phyloP scores from a whole-genome alignment of 495 filamentous ascomycete species.

The Evansstolkia leycettana region DNA sequence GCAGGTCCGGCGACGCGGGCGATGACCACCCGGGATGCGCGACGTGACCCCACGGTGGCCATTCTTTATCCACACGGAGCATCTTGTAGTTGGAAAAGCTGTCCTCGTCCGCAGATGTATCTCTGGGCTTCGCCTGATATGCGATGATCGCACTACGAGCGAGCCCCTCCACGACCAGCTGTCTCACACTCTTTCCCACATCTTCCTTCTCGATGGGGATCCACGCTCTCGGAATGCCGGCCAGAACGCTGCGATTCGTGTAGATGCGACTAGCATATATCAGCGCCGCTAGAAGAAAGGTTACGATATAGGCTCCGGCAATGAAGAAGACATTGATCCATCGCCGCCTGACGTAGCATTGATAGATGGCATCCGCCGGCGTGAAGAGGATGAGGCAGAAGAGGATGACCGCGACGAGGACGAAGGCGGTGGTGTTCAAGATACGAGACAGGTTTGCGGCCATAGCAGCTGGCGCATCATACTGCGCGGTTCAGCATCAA shows the following conservation, averaged over 20 bases:
- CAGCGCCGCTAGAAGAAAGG: conserved; percentile 55
- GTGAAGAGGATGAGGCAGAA: conserved; percentile 65
- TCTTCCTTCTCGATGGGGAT: conserved; percentile 69
- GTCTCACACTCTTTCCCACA: conserved; percentile 55
- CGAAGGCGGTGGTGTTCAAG: conserved; percentile 72
- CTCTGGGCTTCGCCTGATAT: conserved; percentile 61
- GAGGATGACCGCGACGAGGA: conserved; percentile 60
- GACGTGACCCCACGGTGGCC: conserved; percentile 65
- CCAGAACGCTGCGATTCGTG: conserved; percentile 64
- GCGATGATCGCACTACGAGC: conserved; percentile 70
- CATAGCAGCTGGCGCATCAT: conserved; percentile 23
- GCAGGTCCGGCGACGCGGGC: conserved; percentile 57
- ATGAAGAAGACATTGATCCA: conserved; percentile 79
- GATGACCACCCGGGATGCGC: conserved; percentile 85
- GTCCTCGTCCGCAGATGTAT: conserved; percentile 20
- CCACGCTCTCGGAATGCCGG: conserved; percentile 72
- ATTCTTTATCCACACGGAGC: conserved; percentile 22
- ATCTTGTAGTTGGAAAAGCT: conserved; percentile 17
- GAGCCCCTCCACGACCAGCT: conserved; percentile 59
- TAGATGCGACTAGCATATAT: conserved; percentile 85
- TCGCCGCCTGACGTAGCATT: conserved; percentile 50
- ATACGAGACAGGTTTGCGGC: conserved; percentile 55
- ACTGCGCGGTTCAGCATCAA: conserved; percentile 3
- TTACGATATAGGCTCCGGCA: conserved; percentile 63
- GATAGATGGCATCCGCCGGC: conserved; percentile 72